Percentiles rank a stretch among this genome's conserved stretches.
phyloP scores from a whole-genome alignment of 23 red algal species.

The Gracilaria vermiculophylla region DNA sequence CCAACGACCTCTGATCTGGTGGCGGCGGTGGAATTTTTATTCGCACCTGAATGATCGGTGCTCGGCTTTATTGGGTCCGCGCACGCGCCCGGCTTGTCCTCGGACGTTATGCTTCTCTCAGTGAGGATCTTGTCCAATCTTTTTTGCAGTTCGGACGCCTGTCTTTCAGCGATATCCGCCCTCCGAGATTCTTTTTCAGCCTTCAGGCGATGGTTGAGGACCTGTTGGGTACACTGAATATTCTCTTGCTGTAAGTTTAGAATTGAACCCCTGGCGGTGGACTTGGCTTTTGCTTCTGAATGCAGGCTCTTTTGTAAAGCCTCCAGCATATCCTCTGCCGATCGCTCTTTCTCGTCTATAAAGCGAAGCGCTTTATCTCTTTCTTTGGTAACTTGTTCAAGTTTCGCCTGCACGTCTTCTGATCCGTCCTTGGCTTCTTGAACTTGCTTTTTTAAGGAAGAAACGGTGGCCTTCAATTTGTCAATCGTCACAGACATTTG shows the following conservation, averaged over 20 bases:
- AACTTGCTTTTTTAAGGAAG: neutral
- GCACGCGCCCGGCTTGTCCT: neutral
- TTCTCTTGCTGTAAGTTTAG: conserved; percentile 7
- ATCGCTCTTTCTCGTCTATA: neutral
- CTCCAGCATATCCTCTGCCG: neutral
- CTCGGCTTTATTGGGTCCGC: neutral
- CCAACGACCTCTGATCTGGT: neutral
- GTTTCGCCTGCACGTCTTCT: neutral
- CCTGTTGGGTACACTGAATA: neutral
- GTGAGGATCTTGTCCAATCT: neutral
- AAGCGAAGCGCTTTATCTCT: neutral
- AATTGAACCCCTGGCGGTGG: conserved; percentile 14
- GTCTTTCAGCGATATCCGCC: neutral
- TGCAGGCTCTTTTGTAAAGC: conserved; percentile 16
- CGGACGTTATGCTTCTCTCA: neutral
- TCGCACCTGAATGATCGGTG: neutral
- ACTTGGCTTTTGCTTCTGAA: conserved; percentile 6
- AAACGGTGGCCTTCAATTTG: neutral
- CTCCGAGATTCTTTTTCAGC: conserved; percentile 12
- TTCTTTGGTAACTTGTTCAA: conserved; percentile 11
- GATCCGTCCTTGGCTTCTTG: neutral
- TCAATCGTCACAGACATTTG: neutral
- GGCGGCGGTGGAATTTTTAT: neutral
- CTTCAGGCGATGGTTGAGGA: neutral
- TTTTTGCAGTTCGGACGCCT: neutral